Conservation (phyloP, 345 rosid genomes). For the Eucalyptus victrix region DNA sequence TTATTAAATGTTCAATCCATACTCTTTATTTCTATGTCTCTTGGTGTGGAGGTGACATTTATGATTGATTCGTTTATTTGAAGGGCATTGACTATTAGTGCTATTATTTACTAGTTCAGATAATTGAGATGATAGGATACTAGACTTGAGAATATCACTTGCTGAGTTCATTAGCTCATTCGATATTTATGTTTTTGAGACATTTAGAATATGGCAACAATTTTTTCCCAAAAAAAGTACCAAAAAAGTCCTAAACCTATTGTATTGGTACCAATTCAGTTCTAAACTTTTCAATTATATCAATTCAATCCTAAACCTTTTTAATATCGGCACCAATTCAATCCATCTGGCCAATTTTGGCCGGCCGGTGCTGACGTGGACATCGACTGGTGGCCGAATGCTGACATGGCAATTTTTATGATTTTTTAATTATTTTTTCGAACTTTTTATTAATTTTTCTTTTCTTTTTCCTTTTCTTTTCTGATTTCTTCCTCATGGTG, state of each 20-base stretch:
- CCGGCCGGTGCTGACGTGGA: too few species aligned
- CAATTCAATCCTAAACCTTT: too few species aligned
- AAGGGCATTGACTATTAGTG: not conserved
- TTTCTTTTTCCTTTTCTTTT: too few species aligned
- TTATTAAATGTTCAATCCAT: not conserved
- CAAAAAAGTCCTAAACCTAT: too few species aligned
- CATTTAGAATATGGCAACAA: not conserved
- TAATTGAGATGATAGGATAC: not conserved
- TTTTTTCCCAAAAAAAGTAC: not conserved
- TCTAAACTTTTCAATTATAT: too few species aligned
- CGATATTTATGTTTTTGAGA: not conserved
- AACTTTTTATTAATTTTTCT: too few species aligned
- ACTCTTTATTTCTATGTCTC: not conserved
- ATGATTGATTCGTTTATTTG: not conserved
- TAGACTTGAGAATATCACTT: not conserved
- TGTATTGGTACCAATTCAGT: too few species aligned
- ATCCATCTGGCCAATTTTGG: too few species aligned
- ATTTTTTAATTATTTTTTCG: too few species aligned
- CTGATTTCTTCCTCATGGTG: too few species aligned
- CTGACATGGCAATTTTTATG: too few species aligned
- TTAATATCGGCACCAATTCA: too few species aligned
- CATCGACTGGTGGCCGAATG: fast-evolving
- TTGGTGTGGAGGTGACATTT: not conserved
- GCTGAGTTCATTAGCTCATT: not conserved
- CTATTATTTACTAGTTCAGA: not conserved